Base-by-base conservation (phyloP, 1,284 basidiomycete species). In the Leucoagaricus sp. region DNA sequence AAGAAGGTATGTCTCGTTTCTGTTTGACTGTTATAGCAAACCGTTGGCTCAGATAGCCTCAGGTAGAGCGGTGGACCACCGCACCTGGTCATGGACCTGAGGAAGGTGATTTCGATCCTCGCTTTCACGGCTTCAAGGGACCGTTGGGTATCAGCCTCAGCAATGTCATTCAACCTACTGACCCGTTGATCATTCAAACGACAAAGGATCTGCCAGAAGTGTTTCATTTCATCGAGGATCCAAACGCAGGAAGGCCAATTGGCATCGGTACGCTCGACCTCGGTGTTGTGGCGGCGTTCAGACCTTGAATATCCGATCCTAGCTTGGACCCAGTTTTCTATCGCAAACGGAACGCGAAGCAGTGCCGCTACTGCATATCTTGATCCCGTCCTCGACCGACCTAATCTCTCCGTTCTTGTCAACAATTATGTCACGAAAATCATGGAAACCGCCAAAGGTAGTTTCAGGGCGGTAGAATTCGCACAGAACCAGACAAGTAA, bases 381-480 rank as follows among this genome's bases (percentile, higher is more conserved):
- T 15, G 64, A 66, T 2, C 72, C 74, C 10, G 58, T 65, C 12
- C 57, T 70, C 8, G 61, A 61, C 33, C 64, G 76, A 8, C 60
- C 68, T 3, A 82, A 80, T 58, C 61, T 82, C 4, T 72, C 77
- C 49, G 68, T 82, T 13, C 66, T 80, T 2, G 59, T 79, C 13
- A 67, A 76, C 44, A 70, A 74, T 3, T 72, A 70, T 23, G 79
- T 75, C 5, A 75, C 70, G 1, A 69, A 70, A 40, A 57, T 81
- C 1, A 23, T 77, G 10, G 65, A 68, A 23, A 69, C 69, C 0
- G 57, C 58, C 48, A n/a, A 59, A 58, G 3, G 58, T 54, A n/a
- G 54, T 5, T 72, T 79, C 53, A 62, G 66, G 19, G 60, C 55
- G 2, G 72, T 78, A 1, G 68, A 74, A 49, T 69, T 74, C 21